phyloP scores from a whole-genome alignment of 257 asterid species.

The Cordia subcordata region DNA sequence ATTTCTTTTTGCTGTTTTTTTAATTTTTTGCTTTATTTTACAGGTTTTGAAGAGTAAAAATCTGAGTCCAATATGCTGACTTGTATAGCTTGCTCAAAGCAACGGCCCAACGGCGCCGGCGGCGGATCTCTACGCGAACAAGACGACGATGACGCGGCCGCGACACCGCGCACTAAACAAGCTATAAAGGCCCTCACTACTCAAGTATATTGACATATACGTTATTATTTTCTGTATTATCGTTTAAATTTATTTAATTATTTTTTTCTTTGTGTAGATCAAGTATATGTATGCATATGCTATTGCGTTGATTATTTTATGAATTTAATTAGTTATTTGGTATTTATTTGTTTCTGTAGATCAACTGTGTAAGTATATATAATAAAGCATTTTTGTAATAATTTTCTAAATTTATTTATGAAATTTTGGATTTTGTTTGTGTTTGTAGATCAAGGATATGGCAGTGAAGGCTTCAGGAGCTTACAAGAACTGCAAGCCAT shows the following conservation, averaged over 20 bases:
- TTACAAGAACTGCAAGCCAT: constrained; percentile 83
- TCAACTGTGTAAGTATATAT: no score
- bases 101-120: constrained; percentile 51
- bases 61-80: constrained; percentile 52
- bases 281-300: not conserved
- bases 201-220: constrained; percentile 37
- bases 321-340: not conserved
- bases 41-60: constrained; percentile 2
- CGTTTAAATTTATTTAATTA: not conserved
- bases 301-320: not conserved
- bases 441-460: constrained; percentile 76
- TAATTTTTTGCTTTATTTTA: not conserved
- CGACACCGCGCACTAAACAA: constrained; percentile 57
- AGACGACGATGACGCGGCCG: constrained; percentile 49
- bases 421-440: not conserved
- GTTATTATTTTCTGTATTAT: not conserved
- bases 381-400: no score
- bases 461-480: constrained; percentile 97
- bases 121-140: constrained; percentile 67
- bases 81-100: constrained; percentile 87
- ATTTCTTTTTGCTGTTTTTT: not conserved
- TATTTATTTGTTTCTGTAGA: not conserved
- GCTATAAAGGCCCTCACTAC: constrained; percentile 74
- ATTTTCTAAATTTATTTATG: not conserved
- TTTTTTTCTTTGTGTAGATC: not conserved